phyloP scores from a whole-genome alignment of 805 yeast genomes.

The Ogataea zsoltii region DNA sequence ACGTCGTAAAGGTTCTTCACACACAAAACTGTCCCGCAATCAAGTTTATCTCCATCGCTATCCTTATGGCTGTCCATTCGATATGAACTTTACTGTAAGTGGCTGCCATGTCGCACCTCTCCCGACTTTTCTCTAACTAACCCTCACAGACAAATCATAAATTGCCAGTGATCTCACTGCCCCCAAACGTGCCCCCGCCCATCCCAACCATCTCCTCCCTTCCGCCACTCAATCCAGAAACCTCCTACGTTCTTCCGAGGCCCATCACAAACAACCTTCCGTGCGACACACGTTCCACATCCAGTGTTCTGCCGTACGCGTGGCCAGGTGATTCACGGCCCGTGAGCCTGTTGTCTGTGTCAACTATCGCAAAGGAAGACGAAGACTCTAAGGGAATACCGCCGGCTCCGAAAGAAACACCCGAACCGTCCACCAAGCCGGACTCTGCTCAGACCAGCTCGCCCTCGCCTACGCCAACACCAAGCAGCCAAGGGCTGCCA shows the following conservation, averaged over 20 bases:
- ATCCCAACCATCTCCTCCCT: conserved; percentile 2
- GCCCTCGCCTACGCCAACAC: conserved; percentile 1
- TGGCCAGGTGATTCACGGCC: conserved; percentile 6
- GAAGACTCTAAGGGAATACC: too few relatives aligned
- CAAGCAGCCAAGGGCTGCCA: neutral
- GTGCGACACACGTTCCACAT: neutral
- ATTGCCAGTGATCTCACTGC: conserved; percentile 6
- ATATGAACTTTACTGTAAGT: conserved; percentile 6
- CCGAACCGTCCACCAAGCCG: neutral
- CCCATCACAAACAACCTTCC: neutral
- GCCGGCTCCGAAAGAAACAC: neutral
- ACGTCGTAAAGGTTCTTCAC: too few relatives aligned
- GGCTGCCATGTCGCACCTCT: neutral
- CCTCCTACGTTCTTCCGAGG: conserved; percentile 5
- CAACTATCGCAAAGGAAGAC: neutral
- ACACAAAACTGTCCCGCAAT: too few relatives aligned
- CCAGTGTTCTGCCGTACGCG: conserved; percentile 2
- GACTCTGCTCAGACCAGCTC: neutral
- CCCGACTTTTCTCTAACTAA: neutral
- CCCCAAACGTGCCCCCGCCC: conserved; percentile 8
- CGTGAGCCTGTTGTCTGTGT: neutral
- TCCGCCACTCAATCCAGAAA: conserved; percentile 1
- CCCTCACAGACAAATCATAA: conserved; percentile 1
- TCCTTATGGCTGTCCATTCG: neutral
- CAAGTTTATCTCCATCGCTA: neutral